Conservation (phyloP, 352 stramenopile species). For the Globisporangium nagaii region DNA sequence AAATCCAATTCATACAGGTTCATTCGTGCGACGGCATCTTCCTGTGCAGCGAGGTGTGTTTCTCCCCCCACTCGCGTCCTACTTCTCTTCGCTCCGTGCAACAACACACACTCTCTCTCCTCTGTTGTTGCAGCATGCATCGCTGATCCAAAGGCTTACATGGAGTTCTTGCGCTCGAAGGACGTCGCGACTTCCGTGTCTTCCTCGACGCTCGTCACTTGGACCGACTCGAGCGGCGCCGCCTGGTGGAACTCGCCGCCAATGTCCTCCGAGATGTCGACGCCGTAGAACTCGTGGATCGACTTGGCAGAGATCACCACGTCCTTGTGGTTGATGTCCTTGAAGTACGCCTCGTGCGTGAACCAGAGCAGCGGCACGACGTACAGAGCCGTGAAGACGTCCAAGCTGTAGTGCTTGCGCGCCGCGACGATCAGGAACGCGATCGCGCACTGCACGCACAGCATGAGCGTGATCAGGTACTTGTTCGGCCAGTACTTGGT, state of each 20-base stretch:
- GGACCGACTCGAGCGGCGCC: conserved; percentile 13
- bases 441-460: conserved; percentile 74
- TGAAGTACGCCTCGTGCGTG: conserved; percentile 68
- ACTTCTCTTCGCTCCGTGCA: no score
- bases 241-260: conserved; percentile 10
- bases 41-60: not conserved
- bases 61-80: no score
- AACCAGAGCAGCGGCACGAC: conserved; percentile 85
- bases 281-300: conserved; percentile 51
- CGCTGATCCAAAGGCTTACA: conserved; percentile 31
- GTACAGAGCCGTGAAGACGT: conserved; percentile 88
- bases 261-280: conserved; percentile 31
- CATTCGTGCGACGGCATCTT: not conserved
- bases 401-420: conserved; percentile 88
- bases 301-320: conserved; percentile 50
- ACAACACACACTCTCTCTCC: no score
- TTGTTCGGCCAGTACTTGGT: conserved; percentile 88
- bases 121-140: conserved; percentile 10
- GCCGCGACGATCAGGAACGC: conserved; percentile 86
- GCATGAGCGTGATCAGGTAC: conserved; percentile 63
- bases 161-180: conserved; percentile 48
- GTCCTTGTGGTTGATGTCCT: conserved; percentile 83
- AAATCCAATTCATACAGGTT: conserved; percentile 3
- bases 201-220: conserved; percentile 21
- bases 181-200: conserved; percentile 24